A percentile compares a stretch with the other conserved stretches of the same genome.
phyloP scores from a whole-genome alignment of 2,329 filamentous ascomycete genomes.

The Cladosporium oxysporum region DNA sequence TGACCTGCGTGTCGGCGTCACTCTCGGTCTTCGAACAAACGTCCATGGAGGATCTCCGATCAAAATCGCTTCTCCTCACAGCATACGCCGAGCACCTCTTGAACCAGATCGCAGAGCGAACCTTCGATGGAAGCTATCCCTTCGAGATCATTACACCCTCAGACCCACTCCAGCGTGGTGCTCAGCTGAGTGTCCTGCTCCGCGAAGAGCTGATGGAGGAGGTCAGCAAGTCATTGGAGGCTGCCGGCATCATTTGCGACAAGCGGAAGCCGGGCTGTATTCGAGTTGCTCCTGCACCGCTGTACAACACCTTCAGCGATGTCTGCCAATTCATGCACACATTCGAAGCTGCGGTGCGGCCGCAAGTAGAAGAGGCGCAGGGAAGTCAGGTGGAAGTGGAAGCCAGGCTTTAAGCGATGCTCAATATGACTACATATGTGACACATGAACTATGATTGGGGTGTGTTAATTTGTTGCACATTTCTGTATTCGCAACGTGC shows the following conservation, averaged over 20 bases:
- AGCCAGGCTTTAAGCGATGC: neutral
- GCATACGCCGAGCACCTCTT: conserved; percentile 74
- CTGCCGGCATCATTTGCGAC: conserved; percentile 73
- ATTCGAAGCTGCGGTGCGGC: conserved; percentile 47
- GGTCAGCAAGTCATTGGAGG: conserved; percentile 64
- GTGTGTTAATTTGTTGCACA: neutral
- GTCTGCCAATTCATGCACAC: conserved; percentile 62
- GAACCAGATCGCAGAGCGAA: conserved; percentile 24
- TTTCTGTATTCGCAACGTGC: neutral
- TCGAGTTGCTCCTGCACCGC: conserved; percentile 75
- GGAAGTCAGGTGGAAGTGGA: conserved; percentile 1
- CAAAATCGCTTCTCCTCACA: conserved; percentile 72
- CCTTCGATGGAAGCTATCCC: conserved; percentile 23
- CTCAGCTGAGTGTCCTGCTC: conserved; percentile 76
- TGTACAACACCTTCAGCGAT: conserved; percentile 81
- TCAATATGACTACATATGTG: neutral
- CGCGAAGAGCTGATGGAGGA: conserved; percentile 68
- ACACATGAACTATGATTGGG: neutral
- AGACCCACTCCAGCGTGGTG: conserved; percentile 68
- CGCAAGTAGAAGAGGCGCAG: neutral
- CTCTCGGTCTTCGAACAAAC: conserved; percentile 73
- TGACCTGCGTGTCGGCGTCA: conserved; percentile 70
- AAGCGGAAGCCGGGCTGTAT: conserved; percentile 85
- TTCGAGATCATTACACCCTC: conserved; percentile 68
- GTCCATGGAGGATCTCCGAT: conserved; percentile 66